Percentiles rank a stretch among this genome's conserved stretches.
phyloP scores from a whole-genome alignment of 495 filamentous ascomycete genomes.

The Peziza echinospora region DNA sequence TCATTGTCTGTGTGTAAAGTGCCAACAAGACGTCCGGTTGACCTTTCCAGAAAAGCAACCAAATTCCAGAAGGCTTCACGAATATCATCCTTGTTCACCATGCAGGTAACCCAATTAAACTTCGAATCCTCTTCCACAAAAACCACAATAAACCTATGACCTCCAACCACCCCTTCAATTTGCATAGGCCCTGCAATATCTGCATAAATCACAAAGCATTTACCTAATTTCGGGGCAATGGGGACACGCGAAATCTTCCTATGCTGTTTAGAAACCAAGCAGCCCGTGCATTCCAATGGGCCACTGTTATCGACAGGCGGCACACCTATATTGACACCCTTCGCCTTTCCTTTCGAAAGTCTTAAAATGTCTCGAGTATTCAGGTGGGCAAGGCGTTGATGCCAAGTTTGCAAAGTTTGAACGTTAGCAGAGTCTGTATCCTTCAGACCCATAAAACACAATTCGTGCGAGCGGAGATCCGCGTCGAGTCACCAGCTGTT shows the following conservation, averaged over 20 bases:
- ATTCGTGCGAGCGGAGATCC: too few relatives aligned
- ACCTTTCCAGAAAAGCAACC: neutral
- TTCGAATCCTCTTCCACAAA: neutral
- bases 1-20: neutral
- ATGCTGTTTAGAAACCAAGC: too few relatives aligned
- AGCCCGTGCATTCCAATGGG: too few relatives aligned
- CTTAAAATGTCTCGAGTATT: neutral
- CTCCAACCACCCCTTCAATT: neutral
- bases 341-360: too few relatives aligned
- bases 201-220: neutral
- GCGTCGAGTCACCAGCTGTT: too few relatives aligned
- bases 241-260: too few relatives aligned
- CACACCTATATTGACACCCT: too few relatives aligned
- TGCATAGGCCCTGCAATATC: neutral
- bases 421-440: too few relatives aligned
- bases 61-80: neutral
- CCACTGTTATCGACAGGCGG: too few relatives aligned
- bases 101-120: neutral
- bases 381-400: conserved; percentile 2
- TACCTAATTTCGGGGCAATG: too few relatives aligned
- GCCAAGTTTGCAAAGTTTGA: too few relatives aligned
- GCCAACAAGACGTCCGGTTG: neutral
- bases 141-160: neutral
- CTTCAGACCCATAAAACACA: too few relatives aligned
- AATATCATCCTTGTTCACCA: neutral